Conservation (phyloP, 352 stramenopile genomes). For the Phytopythium delawarense region DNA sequence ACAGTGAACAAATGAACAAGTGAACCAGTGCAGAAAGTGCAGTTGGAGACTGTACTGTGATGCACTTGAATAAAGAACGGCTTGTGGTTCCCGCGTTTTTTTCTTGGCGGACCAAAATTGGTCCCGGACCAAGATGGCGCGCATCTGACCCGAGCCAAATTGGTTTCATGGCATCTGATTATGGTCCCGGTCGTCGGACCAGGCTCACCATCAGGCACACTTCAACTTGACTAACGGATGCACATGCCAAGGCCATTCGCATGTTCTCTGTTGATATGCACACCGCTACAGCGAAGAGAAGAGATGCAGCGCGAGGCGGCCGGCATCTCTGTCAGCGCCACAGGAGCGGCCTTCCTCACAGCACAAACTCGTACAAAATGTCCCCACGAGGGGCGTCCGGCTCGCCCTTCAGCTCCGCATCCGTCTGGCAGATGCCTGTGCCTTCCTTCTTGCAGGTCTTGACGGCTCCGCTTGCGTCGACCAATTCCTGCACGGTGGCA, state of each 20-base stretch:
- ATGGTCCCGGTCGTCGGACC: neutral
- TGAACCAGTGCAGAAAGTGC: neutral
- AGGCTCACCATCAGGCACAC: neutral
- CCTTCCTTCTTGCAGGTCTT: neutral
- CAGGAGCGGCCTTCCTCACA: conserved; percentile 23
- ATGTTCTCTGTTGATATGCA: neutral
- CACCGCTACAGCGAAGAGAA: neutral
- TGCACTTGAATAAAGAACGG: neutral
- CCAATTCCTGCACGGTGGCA: neutral
- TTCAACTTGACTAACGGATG: neutral
- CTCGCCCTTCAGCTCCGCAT: conserved; percentile 11
- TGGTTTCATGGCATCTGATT: neutral
- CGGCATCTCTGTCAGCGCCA: neutral
- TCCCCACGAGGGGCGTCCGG: conserved; percentile 11
- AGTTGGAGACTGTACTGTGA: neutral
- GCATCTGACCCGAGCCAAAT: neutral
- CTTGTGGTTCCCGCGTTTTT: conserved; percentile 2
- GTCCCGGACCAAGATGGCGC: conserved; percentile 5
- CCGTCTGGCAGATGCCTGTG: neutral
- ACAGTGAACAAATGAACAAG: conserved; percentile 12
- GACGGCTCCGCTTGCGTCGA: neutral
- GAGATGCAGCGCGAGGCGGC: neutral
- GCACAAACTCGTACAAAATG: conserved; percentile 67
- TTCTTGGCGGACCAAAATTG: neutral
- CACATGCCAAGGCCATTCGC: neutral